A percentile compares a stretch with the other conserved stretches of the same genome.
phyloP scores from a whole-genome alignment of 768 basidiomycete genomes.

The Boletus tylopilopsis region DNA sequence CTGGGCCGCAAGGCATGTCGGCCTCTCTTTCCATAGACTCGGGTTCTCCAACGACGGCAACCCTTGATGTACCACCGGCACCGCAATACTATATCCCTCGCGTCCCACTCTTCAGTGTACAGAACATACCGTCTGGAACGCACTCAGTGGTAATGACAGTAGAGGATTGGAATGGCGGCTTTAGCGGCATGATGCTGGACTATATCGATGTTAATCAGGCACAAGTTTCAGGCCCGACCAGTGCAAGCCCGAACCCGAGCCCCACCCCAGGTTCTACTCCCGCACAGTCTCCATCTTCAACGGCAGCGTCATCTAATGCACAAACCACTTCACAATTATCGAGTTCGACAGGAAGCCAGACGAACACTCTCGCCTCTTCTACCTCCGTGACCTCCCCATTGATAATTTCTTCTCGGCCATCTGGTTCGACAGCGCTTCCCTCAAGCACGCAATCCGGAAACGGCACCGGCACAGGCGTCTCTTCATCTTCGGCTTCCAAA shows the following conservation, averaged over 20 bases:
- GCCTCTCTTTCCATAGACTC: constrained; percentile 26
- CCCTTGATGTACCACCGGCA: constrained; percentile 18
- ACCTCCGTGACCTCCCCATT: constrained; percentile 1
- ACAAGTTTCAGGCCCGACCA: constrained; percentile 5
- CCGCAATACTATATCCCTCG: constrained; percentile 24
- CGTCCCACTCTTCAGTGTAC: constrained; percentile 19
- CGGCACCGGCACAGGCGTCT: neutral
- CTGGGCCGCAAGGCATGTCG: constrained; percentile 25
- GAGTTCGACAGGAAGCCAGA: constrained; percentile 1
- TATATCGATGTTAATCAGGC: constrained; percentile 26
- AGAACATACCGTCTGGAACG: constrained; percentile 20
- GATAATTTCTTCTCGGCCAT: constrained; percentile 1
- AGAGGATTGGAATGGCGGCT: constrained; percentile 20
- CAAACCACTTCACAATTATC: constrained; percentile 1
- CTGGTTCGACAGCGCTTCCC: constrained; percentile 8
- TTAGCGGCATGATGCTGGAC: constrained; percentile 30
- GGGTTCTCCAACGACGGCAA: constrained; percentile 20
- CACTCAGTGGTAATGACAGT: constrained; percentile 25
- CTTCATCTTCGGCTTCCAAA: constrained; percentile 4
- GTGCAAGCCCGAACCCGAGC: neutral
- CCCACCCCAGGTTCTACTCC: constrained; percentile 1
- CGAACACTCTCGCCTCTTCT: neutral
- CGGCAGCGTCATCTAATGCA: neutral
- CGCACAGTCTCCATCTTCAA: constrained; percentile 6
- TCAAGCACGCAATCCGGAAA: constrained; percentile 12